A percentile compares a stretch with the other conserved stretches of the same genome.
These are phyloP conservation scores for Populus tomentosa DNA, from an alignment of 441 rosid genomes.

Conservation along the genomic window DNA sequence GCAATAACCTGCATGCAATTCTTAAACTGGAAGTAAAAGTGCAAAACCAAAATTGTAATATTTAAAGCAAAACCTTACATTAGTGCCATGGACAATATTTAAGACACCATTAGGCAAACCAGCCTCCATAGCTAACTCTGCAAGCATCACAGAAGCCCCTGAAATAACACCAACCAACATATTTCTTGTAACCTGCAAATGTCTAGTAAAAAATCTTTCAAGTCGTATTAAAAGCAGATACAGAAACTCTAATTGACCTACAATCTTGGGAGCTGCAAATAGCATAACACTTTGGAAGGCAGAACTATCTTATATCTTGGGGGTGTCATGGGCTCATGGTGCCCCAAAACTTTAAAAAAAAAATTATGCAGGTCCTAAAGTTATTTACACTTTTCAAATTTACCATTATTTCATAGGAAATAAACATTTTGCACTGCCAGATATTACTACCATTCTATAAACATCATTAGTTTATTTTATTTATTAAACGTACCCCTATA, in stretches of 20 bases:
- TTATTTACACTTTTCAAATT: too few species aligned
- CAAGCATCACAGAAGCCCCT: constrained; percentile 87
- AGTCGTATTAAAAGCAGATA: neutral
- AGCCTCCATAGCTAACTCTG: constrained; percentile 89
- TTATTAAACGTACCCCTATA: too few species aligned
- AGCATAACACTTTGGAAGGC: neutral
- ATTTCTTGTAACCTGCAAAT: neutral
- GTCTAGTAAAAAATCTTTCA: neutral
- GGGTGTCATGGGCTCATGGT: too few species aligned
- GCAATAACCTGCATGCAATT: neutral
- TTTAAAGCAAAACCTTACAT: constrained; percentile 41
- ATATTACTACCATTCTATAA: too few species aligned
- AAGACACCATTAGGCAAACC: constrained; percentile 89
- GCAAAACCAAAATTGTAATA: neutral
- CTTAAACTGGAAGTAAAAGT: neutral
- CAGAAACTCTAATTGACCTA: neutral
- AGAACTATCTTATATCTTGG: too few species aligned
- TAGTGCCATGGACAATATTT: constrained; percentile 81
- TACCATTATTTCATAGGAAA: too few species aligned
- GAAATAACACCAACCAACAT: constrained; percentile 18
- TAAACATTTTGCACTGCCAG: too few species aligned
- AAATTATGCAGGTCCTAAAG: too few species aligned
- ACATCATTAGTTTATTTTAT: too few species aligned
- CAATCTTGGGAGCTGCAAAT: neutral
- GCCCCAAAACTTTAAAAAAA: too few species aligned